Base-by-base conservation (phyloP, 345 rosid species). In the Crucihimalaya himalaica region DNA sequence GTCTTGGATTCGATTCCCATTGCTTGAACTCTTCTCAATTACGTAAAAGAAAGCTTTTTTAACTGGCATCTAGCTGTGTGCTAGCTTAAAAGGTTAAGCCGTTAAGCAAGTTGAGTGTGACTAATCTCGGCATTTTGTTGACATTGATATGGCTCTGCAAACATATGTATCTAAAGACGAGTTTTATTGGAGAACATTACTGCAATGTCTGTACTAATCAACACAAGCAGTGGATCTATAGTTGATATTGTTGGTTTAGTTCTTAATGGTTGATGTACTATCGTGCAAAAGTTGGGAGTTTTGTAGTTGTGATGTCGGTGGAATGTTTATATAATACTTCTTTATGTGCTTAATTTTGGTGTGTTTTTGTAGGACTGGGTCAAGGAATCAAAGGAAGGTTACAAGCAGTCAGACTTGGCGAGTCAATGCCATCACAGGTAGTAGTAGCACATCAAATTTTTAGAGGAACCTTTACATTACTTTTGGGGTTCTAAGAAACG, bases 371-470 rank as follows among this genome's bases (percentile, higher is more conserved):
- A 94, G 98, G 83, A 95, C 70, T 95, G 99, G 99, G 10, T 34
- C 39, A 35, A 15, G 76, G 99, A 90, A 83, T 68, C 84, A 10
- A 80, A 69, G 56, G 79, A 85, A 81, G 97, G 97, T 27, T 95
- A 79, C 89, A 90, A 88, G 79, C 77, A 79, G 64, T 95, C 99
- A 19, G 84, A 85, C 71, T 79, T 92, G 67, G 86, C 92, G 31
- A 79, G 73, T 85, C 98, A 95, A 76, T 95, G 99, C 78, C 63
- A 29, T 45, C 83, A 95, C 72, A 86, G 96, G 99, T 94, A 42
- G 9, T 34, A 46, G 97, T 91, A 58, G 20, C 57, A 50, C 28
- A 1, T 54, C 1, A 40, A 10, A 12, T 8, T 8, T 16, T 42
- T 21, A 42, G 31, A 65, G 71, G 16, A 63, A 29, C 75, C 5